Conservation (phyloP, 805 yeast genomes). For the Candida ponderosae region DNA sequence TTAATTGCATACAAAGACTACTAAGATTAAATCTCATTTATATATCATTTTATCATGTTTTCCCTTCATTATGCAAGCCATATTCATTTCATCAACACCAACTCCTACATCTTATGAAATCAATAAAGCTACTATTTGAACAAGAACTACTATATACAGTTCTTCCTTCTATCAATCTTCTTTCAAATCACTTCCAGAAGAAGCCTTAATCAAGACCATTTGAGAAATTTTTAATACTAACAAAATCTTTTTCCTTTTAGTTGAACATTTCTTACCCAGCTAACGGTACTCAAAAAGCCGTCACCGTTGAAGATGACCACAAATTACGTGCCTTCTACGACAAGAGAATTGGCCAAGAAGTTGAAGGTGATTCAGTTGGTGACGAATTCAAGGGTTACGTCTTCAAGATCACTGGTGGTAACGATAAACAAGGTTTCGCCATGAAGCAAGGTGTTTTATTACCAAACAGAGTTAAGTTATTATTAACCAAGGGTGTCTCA, state of each 20-base stretch:
- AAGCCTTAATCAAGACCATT: too few species aligned
- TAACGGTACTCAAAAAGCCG: constrained; percentile 98
- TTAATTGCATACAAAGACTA: too few species aligned
- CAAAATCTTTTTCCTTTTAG: constrained; percentile 31
- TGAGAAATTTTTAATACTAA: neutral
- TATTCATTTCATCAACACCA: too few species aligned
- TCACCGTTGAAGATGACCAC: constrained; percentile 99
- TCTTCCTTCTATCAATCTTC: too few species aligned
- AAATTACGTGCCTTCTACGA: constrained; percentile 97
- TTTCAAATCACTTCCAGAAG: too few species aligned
- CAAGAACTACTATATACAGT: too few species aligned
- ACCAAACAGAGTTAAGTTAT: constrained; percentile 98
- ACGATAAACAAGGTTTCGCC: constrained; percentile 99
- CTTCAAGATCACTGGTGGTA: constrained; percentile 99
- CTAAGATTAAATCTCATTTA: too few species aligned
- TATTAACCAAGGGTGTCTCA: constrained; percentile 89
- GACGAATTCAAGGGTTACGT: constrained; percentile 99
- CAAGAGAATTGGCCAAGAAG: constrained; percentile 99
- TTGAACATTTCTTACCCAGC: constrained; percentile 99
- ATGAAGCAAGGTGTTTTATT: constrained; percentile 99
- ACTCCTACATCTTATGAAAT: too few species aligned
- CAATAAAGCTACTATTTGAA: too few species aligned
- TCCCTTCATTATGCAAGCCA: too few species aligned
- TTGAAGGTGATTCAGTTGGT: constrained; percentile 96
- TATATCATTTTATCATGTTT: too few species aligned